Percentiles rank a stretch among this genome's conserved stretches.
Evolutionary conservation across 495 filamentous ascomycete species (phyloP).

Genomic region (Aspergillus cristatus): DNA sequence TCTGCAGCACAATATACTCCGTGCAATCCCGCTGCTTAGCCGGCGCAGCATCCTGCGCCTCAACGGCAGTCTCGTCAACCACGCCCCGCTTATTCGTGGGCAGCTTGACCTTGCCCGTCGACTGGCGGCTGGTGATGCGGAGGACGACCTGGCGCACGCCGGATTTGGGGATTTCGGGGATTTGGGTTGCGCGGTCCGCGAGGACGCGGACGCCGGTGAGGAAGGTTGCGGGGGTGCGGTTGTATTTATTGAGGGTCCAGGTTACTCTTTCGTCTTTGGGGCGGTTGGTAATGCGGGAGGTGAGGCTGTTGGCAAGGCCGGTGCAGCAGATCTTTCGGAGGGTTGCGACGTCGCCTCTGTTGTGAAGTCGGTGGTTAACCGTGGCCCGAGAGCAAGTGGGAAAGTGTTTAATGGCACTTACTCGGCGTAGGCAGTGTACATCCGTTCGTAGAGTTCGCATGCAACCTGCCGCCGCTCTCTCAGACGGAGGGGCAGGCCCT

Average conservation of each 20-base stretch:
- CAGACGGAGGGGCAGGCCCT: constrained; percentile 27
- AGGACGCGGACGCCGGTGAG: constrained; percentile 43
- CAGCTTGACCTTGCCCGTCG: constrained; percentile 19
- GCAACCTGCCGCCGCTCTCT: constrained; percentile 33
- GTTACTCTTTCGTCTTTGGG: constrained; percentile 37
- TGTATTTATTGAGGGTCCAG: constrained; percentile 63
- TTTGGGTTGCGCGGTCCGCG: constrained; percentile 44
- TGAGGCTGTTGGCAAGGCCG: constrained; percentile 49
- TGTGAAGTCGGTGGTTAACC: too few relatives aligned
- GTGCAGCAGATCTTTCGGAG: constrained; percentile 51
- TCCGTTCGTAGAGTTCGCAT: constrained; percentile 50
- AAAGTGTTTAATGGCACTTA: too few relatives aligned
- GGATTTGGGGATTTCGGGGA: constrained; percentile 39
- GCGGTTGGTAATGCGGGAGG: constrained; percentile 46
- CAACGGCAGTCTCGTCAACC: neutral
- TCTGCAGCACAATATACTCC: constrained; percentile 77
- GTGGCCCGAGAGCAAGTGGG: neutral
- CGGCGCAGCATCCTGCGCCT: constrained; percentile 6
- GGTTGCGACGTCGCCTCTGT: constrained; percentile 47
- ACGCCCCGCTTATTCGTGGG: neutral
- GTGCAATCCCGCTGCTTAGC: constrained; percentile 52
- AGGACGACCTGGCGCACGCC: constrained; percentile 64
- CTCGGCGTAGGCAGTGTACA: constrained; percentile 66
- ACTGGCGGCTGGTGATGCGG: constrained; percentile 58
- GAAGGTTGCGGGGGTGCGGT: constrained; percentile 37